Evolutionary conservation across 2,329 filamentous ascomycete genomes (phyloP), one percentile per base, ranked within the genome.

Genomic region (Aspergillus unguis): DNA sequence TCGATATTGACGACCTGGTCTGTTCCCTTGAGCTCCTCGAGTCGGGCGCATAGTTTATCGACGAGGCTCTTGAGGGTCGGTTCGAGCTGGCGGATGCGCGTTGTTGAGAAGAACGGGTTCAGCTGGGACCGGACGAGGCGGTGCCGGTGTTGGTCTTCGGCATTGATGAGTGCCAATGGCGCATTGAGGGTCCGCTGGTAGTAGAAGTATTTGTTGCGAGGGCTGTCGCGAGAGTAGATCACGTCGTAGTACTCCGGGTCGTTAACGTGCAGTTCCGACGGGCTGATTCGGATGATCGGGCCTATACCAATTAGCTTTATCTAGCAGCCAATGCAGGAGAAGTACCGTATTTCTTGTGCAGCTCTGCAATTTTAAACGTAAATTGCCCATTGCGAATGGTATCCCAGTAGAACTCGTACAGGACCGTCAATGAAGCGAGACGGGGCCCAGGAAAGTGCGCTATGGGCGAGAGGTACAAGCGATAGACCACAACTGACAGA

Each of bases 101-200:
- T 46, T 32, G 56, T 62, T 3, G 68, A 68, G 58, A 72, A 72
- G 61, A 65, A 71, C 4, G 68, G 66, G 48, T 65, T 70, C 60
- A 71, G 66, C 10, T 66, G 61, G 32, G 65, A 62, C 6, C 70
- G 62, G 4, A 64, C 57, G 9, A 66, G 55, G 2, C 68, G 66
- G 54, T 72, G 70, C 10, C 58, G 63, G 25, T 58, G 59, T 52
- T 69, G 62, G 47, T 69, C 63, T 44, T 64, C 54, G 0, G 62
- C 62, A 3, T 62, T 62, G 48, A 72, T 71, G 59, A 70, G 63
- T 42, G 67, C 64, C 6, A 56, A 53, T 5, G 66, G 61, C 27
- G 58, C 60, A 9, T 63, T 65, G 44, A 71, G 66, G 33, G 62
- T 60, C 10, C 60, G 61, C 6, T 62, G 56, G 52, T 64, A 63